phyloP scores from a whole-genome alignment of 129 eudicot genomes.

The Artemisia tridentata region DNA sequence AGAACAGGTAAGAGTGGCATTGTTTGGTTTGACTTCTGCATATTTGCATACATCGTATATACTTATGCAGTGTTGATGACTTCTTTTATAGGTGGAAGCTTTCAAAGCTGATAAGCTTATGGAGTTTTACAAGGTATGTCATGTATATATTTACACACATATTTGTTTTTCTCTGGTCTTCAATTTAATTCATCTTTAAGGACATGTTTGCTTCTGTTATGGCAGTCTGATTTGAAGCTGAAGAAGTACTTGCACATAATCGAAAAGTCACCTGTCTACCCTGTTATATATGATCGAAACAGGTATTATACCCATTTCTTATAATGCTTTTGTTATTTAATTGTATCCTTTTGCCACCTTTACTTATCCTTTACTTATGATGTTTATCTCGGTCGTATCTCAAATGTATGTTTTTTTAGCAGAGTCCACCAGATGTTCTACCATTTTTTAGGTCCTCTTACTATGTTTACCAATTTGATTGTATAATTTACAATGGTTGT shows the following conservation, averaged over 20 bases:
- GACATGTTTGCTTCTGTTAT: slow-evolving; percentile 28
- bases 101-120: slow-evolving; percentile 77
- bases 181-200: slow-evolving; percentile 9
- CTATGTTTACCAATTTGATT: slow-evolving; percentile 12
- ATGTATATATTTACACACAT: neutral
- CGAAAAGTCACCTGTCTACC: slow-evolving; percentile 80
- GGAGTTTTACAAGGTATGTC: slow-evolving; percentile 76
- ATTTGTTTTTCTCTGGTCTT: neutral
- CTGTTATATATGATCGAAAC: slow-evolving; percentile 74
- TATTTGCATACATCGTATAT: slow-evolving; percentile 15
- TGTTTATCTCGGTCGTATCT: neutral
- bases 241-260: slow-evolving; percentile 92
- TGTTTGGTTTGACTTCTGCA: neutral
- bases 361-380: slow-evolving; percentile 4
- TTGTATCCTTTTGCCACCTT: neutral
- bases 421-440: neutral
- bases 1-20: slow-evolving; percentile 68
- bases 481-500: slow-evolving; percentile 14
- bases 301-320: slow-evolving; percentile 44
- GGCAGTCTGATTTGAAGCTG: slow-evolving; percentile 87
- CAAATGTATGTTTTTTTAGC: neutral
- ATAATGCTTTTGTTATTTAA: neutral
- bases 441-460: neutral
- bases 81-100: slow-evolving; percentile 48
- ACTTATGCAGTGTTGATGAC: slow-evolving; percentile 26